Conservation (phyloP, 371 early-diverging fungal genomes). For the Mortierella sp. region DNA sequence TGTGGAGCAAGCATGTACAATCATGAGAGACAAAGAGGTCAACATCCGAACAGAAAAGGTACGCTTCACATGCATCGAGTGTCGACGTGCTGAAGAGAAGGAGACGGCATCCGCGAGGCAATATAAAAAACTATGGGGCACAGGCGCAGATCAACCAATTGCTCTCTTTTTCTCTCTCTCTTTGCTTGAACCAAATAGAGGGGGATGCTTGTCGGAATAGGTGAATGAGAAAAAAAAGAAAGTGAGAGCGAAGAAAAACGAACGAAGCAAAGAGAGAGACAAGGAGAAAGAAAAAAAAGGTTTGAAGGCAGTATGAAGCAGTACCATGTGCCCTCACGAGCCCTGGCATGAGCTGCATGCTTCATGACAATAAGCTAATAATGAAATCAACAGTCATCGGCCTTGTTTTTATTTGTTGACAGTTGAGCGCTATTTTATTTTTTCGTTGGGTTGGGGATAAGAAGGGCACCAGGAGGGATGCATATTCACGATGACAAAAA, state of each 20-base stretch:
- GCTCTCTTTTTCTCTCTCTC: background rate
- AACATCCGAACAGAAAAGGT: background rate
- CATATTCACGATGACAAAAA: constrained; percentile 5
- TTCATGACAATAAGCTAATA: background rate
- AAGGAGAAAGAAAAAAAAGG: background rate
- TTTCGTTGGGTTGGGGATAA: background rate
- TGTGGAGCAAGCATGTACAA: background rate
- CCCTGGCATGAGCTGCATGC: constrained; percentile 6
- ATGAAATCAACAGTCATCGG: background rate
- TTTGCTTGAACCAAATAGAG: background rate
- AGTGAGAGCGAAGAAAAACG: background rate
- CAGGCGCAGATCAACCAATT: background rate
- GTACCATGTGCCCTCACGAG: constrained; percentile 10
- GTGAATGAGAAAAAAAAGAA: background rate
- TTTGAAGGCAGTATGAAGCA: background rate
- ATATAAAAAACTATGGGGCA: constrained; percentile 5
- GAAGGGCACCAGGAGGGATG: too few relatives aligned
- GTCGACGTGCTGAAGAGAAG: constrained; percentile 1
- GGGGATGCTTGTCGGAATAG: background rate
- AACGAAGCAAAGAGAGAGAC: background rate
- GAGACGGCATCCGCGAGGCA: background rate
- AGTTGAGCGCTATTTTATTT: background rate
- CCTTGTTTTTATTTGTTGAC: background rate
- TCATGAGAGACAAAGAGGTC: background rate
- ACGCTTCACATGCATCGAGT: constrained; percentile 11